These are phyloP conservation scores for Sporothrix euskadiensis DNA, from an alignment of 2,329 filamentous ascomycete species.

Conservation along the genomic window DNA sequence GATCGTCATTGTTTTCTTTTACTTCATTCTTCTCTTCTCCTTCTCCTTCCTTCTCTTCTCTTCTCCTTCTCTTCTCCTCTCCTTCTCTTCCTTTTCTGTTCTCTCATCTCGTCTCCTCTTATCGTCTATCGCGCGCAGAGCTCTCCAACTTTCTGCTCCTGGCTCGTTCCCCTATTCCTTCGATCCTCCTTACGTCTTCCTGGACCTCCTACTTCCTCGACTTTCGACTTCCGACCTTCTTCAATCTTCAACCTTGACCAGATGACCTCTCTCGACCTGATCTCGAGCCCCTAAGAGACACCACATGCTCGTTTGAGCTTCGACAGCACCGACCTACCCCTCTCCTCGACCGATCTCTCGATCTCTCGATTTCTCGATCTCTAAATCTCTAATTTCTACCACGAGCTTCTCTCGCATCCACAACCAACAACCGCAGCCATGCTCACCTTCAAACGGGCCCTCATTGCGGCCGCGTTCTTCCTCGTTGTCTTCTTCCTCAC, in stretches of 20 bases:
- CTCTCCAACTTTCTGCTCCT: neutral
- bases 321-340: neutral
- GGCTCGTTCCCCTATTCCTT: neutral
- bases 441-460: conserved; percentile 75
- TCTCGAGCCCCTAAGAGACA: neutral
- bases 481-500: conserved; percentile 70
- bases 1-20: neutral
- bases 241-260: neutral
- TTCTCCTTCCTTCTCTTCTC: neutral
- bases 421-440: conserved; percentile 49
- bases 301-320: neutral
- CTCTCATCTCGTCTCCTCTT: neutral
- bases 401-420: neutral
- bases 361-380: neutral
- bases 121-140: conserved; percentile 4
- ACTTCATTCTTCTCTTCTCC: neutral
- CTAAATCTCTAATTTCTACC: neutral
- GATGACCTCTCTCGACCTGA: neutral
- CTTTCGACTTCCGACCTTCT: neutral
- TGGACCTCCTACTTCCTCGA: conserved; percentile 1
- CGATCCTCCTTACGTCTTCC: neutral
- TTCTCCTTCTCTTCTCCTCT: neutral
- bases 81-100: neutral
- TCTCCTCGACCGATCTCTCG: neutral
- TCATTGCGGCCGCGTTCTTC: conserved; percentile 69